Evolutionary conservation across 1,139 yeast genomes (phyloP), one percentile per base, ranked within the genome.

Genomic region (Protomyces inundatus): DNA sequence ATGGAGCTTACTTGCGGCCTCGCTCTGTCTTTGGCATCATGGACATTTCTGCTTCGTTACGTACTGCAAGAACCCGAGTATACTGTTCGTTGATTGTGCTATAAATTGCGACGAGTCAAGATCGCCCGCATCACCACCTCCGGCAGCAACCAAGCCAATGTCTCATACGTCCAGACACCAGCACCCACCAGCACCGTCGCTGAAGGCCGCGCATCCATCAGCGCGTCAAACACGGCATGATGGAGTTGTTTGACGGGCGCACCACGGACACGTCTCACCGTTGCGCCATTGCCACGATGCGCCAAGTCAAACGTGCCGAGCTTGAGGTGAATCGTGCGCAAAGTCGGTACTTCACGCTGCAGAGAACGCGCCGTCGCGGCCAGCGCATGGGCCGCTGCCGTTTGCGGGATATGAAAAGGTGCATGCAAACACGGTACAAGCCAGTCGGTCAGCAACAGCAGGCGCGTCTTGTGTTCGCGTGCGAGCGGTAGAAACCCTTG

Each of bases 151-250:
- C 34, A 32, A 36, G 62, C 62, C 10, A 58, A 34, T 35, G n/a
- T 36, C 45, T 58, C 56, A 34, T 58, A 58, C 40, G 54, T 16
- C 35, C 46, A 40, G 12, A 52, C 62, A 30, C 62, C 62, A 7
- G 55, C 54, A 7, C 62, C 62, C 10, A 58, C 56, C 33, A 52
- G 39, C 32, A 40, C 53, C 23, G 34, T 39, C 14, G 54, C 7
- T 3, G 40, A 33, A 30, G 62, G 62, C 36, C 30, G 5, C 23
- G 45, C 16, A 39, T 58, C 62, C 40, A 48, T 58, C 36, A 58
- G 36, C 35, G 62, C 62, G 14, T 58, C 62, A 52, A 58, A 58
- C 52, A 58, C 62, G 5, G 56, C 55, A 39, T 58, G 62, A 52
- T 58, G 62, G 23, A 58, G 46, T 14, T 58, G 56, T 52, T 58